phyloP scores from a whole-genome alignment of 345 rosid genomes.

The Pugionium dolabratum region DNA sequence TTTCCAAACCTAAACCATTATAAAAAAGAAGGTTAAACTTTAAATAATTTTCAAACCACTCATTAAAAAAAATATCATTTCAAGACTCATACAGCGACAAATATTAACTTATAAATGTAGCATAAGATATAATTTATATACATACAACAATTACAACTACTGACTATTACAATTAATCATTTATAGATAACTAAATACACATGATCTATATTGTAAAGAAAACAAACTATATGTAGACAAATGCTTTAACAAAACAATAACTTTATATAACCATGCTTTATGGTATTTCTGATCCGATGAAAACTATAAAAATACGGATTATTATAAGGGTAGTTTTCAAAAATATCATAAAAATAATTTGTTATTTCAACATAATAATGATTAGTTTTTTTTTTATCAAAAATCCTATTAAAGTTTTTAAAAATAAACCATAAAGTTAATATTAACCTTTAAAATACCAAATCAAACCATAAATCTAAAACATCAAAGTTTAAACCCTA shows the following conservation, averaged over 20 bases:
- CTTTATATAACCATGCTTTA: not conserved
- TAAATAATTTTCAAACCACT: no score
- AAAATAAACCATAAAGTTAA: no score
- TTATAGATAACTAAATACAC: no score
- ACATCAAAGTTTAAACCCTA: no score
- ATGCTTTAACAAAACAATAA: not conserved
- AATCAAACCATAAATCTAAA: no score
- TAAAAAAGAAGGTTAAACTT: no score
- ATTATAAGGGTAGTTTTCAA: not conserved
- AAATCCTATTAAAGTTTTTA: no score
- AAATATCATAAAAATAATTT: no score
- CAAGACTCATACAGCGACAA: not conserved
- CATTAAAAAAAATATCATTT: not conserved
- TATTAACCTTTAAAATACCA: no score
- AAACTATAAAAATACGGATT: not conserved
- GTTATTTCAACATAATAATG: no score
- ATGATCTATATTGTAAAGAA: no score
- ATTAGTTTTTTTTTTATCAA: no score
- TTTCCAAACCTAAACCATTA: constrained; percentile 10
- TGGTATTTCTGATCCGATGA: constrained; percentile 2
- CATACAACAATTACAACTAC: constrained; percentile 4
- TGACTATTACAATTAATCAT: not conserved
- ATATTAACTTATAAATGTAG: not conserved
- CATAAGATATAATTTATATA: not conserved
- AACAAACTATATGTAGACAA: not conserved